Evolutionary conservation across 2,329 filamentous ascomycete species (phyloP).

Genomic region (Aspergillus tanneri): DNA sequence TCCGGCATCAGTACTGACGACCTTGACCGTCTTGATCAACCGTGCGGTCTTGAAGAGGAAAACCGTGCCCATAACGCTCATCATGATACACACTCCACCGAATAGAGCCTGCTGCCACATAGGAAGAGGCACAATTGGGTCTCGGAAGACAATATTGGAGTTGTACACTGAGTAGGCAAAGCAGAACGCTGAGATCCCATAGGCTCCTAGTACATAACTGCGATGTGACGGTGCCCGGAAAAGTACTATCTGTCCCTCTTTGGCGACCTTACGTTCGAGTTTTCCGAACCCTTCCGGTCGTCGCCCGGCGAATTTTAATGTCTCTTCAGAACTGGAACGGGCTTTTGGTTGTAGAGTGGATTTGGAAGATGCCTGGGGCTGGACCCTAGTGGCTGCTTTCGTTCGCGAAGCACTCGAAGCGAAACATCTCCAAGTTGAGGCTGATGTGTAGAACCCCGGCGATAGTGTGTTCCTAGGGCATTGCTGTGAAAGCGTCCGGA

Average conservation of each 20-base stretch:
- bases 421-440: constrained; percentile 31
- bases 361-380: constrained; percentile 13
- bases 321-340: constrained; percentile 15
- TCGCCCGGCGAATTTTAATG: constrained; percentile 26
- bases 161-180: constrained; percentile 54
- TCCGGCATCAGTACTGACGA: constrained; percentile 43
- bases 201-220: constrained; percentile 61
- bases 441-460: constrained; percentile 14
- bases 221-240: constrained; percentile 66
- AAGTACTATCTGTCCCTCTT: constrained; percentile 57
- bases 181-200: constrained; percentile 56
- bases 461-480: constrained; percentile 23
- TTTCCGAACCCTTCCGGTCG: constrained; percentile 50
- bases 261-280: constrained; percentile 52
- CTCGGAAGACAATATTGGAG: constrained; percentile 51
- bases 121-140: constrained; percentile 53
- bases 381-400: constrained; percentile 21
- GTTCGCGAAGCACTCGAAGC: constrained; percentile 28
- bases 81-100: constrained; percentile 58
- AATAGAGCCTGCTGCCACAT: constrained; percentile 60
- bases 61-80: constrained; percentile 60
- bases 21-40: constrained; percentile 59
- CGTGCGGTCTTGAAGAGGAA: constrained; percentile 59
- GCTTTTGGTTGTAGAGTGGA: constrained; percentile 15
- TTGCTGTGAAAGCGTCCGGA: constrained; percentile 29